These are phyloP conservation scores for Claviceps sp. DNA, from an alignment of 2,329 filamentous ascomycete genomes.

Conservation along the genomic window DNA sequence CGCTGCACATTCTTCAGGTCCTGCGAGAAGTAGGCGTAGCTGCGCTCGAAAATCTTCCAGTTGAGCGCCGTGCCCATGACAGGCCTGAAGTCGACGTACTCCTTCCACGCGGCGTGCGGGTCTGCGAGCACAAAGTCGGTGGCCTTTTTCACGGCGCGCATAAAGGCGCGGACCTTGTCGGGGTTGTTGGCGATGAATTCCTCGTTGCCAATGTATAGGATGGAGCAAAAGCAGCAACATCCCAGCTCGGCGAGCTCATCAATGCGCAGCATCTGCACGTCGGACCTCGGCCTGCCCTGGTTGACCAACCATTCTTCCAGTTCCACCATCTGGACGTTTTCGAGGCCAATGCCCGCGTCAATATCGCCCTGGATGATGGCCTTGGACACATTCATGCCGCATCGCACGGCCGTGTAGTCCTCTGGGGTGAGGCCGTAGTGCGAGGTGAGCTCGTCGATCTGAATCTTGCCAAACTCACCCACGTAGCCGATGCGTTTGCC, in stretches of 20 bases:
- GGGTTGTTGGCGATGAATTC: constrained; percentile 52
- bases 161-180: constrained; percentile 52
- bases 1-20: constrained; percentile 62
- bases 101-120: constrained; percentile 49
- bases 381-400: constrained; percentile 70
- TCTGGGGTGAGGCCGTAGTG: constrained; percentile 61
- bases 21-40: constrained; percentile 61
- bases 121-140: constrained; percentile 57
- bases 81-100: constrained; percentile 61
- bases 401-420: constrained; percentile 66
- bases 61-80: constrained; percentile 55
- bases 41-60: constrained; percentile 68
- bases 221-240: constrained; percentile 75
- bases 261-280: constrained; percentile 71
- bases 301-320: constrained; percentile 59
- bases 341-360: constrained; percentile 62
- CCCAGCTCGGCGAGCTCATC: constrained; percentile 67
- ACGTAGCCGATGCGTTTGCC: constrained; percentile 70
- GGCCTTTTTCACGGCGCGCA: constrained; percentile 60
- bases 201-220: constrained; percentile 71
- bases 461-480: constrained; percentile 71
- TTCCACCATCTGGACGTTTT: constrained; percentile 77
- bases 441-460: constrained; percentile 68
- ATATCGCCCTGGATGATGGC: constrained; percentile 61
- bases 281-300: constrained; percentile 47